Base-by-base conservation (phyloP, 169 alveolate genomes). In the Eimeria maxima region DNA sequence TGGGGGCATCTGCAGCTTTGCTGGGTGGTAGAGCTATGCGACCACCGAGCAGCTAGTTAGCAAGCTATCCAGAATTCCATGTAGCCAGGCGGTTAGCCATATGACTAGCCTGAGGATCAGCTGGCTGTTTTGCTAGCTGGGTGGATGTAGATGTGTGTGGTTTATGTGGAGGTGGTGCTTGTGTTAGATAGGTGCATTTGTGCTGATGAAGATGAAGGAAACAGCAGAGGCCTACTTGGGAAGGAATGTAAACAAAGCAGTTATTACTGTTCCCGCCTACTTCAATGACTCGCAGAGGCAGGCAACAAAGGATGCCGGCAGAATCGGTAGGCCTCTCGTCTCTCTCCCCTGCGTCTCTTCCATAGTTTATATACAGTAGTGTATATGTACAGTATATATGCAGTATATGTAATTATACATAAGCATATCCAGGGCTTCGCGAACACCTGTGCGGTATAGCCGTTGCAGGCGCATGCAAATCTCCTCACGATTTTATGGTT, bases 271-370 rank as follows among this genome's bases (percentile, higher is more conserved):
- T 47, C 99, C 99, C 38, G 99, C 99, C 60, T 99, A 99, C 98
- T 99, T 99, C 99, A 99, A 99, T 97, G 99, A 99, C 96, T 99
- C 99, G 27, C 99, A 99, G 98, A 99, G 99, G 90, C 99, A 99
- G 98, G 99, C 99, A 47, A 99, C 99, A 47, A 99, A 99, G 98
- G 99, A 99, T 33, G 99, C 99, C 29, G 99, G 99, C 53, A 97
- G 99, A 80, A 99, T 99, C 95, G 69, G 69, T 60, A 60, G 69
- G 69, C 5, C 2, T 16, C 69, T 60, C 60, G 69, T 60, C 69
- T 60, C 8, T 60, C 20, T 20, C 20, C 69, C 69, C n/a, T 60
- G 38, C 38, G 1, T 33, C 38, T 33, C 38, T 33, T 33, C 1
- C 38, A 33, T 33, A 33, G 38, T 33, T 33, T 33, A 33, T 33